Evolutionary conservation across 768 basidiomycete genomes (phyloP), one percentile per base, ranked within the genome.

Genomic region (Leucocoprinus leucothites): DNA sequence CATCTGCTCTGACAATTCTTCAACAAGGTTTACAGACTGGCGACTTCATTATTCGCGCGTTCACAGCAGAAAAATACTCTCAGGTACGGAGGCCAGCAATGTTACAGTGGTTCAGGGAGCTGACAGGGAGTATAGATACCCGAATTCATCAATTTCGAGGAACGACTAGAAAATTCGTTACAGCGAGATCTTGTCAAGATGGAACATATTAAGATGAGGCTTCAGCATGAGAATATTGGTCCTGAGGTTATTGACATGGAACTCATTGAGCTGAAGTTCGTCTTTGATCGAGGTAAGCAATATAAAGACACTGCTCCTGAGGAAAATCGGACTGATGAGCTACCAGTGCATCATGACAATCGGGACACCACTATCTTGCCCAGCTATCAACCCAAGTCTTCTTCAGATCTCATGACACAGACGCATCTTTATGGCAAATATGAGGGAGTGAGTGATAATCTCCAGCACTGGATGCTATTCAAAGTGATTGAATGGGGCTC

Each of bases 161-260:
- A 88, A 48, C 79, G 82, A 36, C 72, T 96, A 8, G 89, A 93
- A 57, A 88, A 86, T 66, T 95, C 93, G 3, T 76, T 95, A 8
- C 89, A 94, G 66, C 81, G 91, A 22, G 91, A 94, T 59, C 76
- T 89, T 14, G 78, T 89, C 59, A 88, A 90, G 65, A 71, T 94
- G 60, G 93, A 96, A 65, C 85, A 93, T 63, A 79, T 93, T 34
- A 82, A 92, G 51, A 92, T 94, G 86, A 83, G 88, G 18, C 71
- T 93, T 11, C 73, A 85, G 1, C 87, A 91, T 51, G 93, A 94
- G 65, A 72, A 76, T 16, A 76, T 91, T 50, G 81, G 74, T 43
- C 76, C 86, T 7, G 88, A 91, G 58, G 71, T 89, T 47, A 79
- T 91, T 58, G 89, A 91, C 58, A 84, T 87, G 80, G 91, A 93